These are phyloP conservation scores for Fraxinus xanthoxyloides DNA, from an alignment of 305 asterid genomes.

Conservation along the genomic window DNA sequence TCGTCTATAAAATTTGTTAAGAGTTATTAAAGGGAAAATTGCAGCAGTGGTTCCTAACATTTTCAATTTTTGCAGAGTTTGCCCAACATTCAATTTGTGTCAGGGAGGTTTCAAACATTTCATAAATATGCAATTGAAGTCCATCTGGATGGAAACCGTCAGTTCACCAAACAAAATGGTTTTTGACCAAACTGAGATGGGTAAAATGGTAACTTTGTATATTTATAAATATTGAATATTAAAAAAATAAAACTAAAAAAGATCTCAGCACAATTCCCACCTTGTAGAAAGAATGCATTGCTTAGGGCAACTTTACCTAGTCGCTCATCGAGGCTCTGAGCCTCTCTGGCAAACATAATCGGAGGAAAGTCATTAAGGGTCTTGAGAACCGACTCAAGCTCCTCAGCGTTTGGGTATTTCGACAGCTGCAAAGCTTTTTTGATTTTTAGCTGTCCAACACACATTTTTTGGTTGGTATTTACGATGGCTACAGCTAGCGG, in stretches of 20 bases:
- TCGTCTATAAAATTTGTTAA: too few species aligned
- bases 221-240: background rate
- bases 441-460: conserved; percentile 57
- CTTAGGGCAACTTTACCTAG: conserved; percentile 73
- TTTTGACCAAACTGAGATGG: background rate
- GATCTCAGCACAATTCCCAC: conserved; percentile 86
- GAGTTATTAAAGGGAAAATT: background rate
- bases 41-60: background rate
- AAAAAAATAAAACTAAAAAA: conserved; percentile 14
- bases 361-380: conserved; percentile 68
- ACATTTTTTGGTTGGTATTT: conserved; percentile 41
- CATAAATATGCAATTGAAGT: background rate
- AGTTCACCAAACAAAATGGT: background rate
- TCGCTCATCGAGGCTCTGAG: conserved; percentile 59
- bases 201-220: background rate
- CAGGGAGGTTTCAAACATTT: background rate
- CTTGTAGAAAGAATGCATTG: conserved; percentile 65
- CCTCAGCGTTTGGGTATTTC: conserved; percentile 56
- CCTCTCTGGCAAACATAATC: conserved; percentile 73
- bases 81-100: background rate
- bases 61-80: too few species aligned
- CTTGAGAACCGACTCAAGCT: conserved; percentile 52
- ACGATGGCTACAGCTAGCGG: conserved; percentile 33
- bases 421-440: conserved; percentile 72
- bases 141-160: background rate